Base-by-base conservation (phyloP, 176 grass and related monocot genomes). In the Carex littledalei region DNA sequence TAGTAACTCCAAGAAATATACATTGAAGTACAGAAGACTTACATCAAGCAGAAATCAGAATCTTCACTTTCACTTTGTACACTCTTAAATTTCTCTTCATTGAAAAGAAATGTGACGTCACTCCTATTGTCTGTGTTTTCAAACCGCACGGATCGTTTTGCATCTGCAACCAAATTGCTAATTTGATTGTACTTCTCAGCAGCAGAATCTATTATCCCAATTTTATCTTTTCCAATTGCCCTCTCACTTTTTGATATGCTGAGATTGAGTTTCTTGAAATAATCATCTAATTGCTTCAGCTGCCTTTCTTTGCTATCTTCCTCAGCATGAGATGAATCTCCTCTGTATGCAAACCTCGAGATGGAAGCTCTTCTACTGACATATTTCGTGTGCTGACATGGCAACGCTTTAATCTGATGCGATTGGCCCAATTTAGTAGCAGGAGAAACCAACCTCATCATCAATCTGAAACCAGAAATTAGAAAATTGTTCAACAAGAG, bases 21-120 rank as follows among this genome's bases (percentile, higher is more conserved):
- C 80, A 82, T 24, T 43, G 43, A 47, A 65, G 16, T 22, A 63
- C 60, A 55, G 63, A 52, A 16, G 62, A 66, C 81, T 67, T 52
- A 83, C 81, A 83, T 83, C 63, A 83, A 83, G 60, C 60, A 32
- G 62, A 68, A 83, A 67, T 54, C 81, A 67, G 81, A 83, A 66
- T 83, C 81, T 83, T 83, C 59, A 31, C 21, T 52, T 52, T 83
- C 59, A 64, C 21, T 65, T 52, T 11, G 54, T 17, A 45, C 14
- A 50, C 20, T 76, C 21, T 56, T 78, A 55, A 31, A 78, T 78
- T 78, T 56, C 61, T 83, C 60, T 49, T 83, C 74, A 56, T 34
- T 56, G 50, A 56, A 64, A 64, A 63, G 58, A 29, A 81, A 64
- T 22, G 58, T 22, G 12, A 66, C 63, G 1, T 50, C 24, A 15